phyloP scores from a whole-genome alignment of 768 basidiomycete genomes.

The Pleurotus platypus region DNA sequence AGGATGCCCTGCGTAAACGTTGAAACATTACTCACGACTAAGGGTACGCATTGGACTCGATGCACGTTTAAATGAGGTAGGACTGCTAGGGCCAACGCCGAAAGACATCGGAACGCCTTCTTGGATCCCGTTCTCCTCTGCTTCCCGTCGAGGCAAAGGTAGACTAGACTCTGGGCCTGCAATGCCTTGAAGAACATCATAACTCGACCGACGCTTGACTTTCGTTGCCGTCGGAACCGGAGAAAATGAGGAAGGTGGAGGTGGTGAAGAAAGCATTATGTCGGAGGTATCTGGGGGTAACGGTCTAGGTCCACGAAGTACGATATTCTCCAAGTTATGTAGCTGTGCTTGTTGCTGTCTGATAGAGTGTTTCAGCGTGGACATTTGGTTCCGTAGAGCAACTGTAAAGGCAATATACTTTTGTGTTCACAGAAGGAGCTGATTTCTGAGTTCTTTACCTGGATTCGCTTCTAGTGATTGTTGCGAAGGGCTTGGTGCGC shows the following conservation, averaged over 20 bases:
- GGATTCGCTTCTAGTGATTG: constrained; percentile 54
- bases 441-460: constrained; percentile 37
- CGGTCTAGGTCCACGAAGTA: constrained; percentile 67
- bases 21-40: constrained; percentile 56
- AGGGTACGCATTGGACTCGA: constrained; percentile 75
- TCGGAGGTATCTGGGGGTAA: constrained; percentile 29
- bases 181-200: constrained; percentile 64
- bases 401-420: constrained; percentile 40
- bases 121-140: constrained; percentile 53
- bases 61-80: constrained; percentile 42
- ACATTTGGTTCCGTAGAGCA: constrained; percentile 74
- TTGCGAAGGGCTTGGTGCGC: constrained; percentile 50
- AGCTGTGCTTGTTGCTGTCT: constrained; percentile 82
- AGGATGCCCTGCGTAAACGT: too few relatives aligned
- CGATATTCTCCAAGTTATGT: constrained; percentile 61
- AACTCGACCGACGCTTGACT: constrained; percentile 61
- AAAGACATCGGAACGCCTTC: constrained; percentile 73
- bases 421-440: constrained; percentile 12
- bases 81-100: constrained; percentile 32
- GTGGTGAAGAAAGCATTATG: constrained; percentile 21
- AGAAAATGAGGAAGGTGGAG: constrained; percentile 28
- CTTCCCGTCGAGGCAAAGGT: constrained; percentile 62
- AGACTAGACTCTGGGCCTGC: constrained; percentile 76
- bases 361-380: constrained; percentile 77
- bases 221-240: constrained; percentile 20